phyloP scores from a whole-genome alignment of 2,329 filamentous ascomycete species.

The Clarireedia sp. region DNA sequence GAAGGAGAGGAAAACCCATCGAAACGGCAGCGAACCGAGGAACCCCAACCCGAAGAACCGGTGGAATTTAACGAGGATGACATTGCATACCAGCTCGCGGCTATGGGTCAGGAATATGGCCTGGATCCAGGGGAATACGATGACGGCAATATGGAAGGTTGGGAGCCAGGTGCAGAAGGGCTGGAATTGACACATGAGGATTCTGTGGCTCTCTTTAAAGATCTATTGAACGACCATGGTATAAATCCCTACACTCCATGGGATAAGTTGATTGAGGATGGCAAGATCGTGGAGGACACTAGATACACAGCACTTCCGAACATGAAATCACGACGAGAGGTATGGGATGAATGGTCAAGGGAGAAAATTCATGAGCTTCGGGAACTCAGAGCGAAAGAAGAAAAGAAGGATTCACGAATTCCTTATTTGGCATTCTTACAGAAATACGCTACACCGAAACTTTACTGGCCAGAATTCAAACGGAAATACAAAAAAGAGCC shows the following conservation, averaged over 20 bases:
- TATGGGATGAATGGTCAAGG: conserved; percentile 76
- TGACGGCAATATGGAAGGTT: conserved; percentile 50
- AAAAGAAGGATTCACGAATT: conserved; percentile 75
- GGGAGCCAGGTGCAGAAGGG: conserved; percentile 66
- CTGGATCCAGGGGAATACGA: conserved; percentile 71
- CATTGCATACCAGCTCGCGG: conserved; percentile 82
- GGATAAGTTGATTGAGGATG: conserved; percentile 82
- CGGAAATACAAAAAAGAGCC: conserved; percentile 79
- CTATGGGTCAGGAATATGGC: conserved; percentile 81
- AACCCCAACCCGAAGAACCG: conserved; percentile 35
- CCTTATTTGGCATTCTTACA: conserved; percentile 77
- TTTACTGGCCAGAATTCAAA: conserved; percentile 97
- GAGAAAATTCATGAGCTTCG: conserved; percentile 67
- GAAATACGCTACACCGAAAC: conserved; percentile 74
- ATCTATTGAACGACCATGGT: conserved; percentile 72
- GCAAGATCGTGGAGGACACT: conserved; percentile 72
- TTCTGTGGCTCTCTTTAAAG: conserved; percentile 69
- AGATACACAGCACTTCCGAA: conserved; percentile 78
- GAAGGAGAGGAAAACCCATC: conserved; percentile 38
- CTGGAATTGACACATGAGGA: conserved; percentile 67
- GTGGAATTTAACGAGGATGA: conserved; percentile 91
- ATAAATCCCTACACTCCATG: conserved; percentile 86
- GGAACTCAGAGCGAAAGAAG: conserved; percentile 64
- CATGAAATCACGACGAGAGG: conserved; percentile 73
- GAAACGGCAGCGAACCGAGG: conserved; percentile 43